Percentiles rank a stretch among this genome's conserved stretches.
These are phyloP conservation scores for Ceratopteris richardii DNA, from an alignment of 75 land plant genomes.

Conservation along the genomic window DNA sequence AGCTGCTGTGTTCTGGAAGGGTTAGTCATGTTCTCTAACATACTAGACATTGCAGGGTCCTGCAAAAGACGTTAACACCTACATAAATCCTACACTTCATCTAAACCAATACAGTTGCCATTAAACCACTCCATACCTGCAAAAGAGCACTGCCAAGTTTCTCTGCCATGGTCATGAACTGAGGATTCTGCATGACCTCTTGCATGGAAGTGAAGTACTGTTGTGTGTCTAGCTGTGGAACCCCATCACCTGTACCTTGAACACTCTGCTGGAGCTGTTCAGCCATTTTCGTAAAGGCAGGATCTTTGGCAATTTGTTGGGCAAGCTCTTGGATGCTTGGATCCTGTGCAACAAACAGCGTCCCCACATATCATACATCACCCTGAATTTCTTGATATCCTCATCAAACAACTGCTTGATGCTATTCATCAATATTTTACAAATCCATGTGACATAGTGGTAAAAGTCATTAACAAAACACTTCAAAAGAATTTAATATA, in stretches of 20 bases:
- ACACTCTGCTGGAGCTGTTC: conserved; percentile 78
- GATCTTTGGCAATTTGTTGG: conserved; percentile 87
- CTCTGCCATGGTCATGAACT: conserved; percentile 96
- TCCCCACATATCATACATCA: too few species aligned
- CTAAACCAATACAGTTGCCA: too few species aligned
- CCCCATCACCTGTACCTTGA: conserved; percentile 41
- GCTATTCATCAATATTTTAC: too few species aligned
- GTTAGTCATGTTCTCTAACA: conserved; percentile 56
- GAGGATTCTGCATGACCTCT: conserved; percentile 95
- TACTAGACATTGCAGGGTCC: conserved; percentile 38
- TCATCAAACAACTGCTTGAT: too few species aligned
- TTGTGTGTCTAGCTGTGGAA: conserved; percentile 71
- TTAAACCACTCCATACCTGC: too few species aligned
- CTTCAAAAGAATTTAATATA: too few species aligned
- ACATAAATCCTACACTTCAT: too few species aligned
- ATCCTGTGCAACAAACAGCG: too few species aligned
- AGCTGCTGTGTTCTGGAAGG: conserved; percentile 50
- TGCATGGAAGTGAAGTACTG: conserved; percentile 85
- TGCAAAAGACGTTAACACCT: too few species aligned
- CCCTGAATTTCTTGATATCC: too few species aligned
- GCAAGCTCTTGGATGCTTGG: conserved; percentile 87
- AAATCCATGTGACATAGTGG: too few species aligned
- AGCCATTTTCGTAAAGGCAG: conserved; percentile 87
- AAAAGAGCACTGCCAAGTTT: conserved; percentile 86
- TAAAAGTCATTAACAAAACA: too few species aligned